These are phyloP conservation scores for Fulvia fulva DNA, from an alignment of 2,329 filamentous ascomycete species.

Conservation along the genomic window DNA sequence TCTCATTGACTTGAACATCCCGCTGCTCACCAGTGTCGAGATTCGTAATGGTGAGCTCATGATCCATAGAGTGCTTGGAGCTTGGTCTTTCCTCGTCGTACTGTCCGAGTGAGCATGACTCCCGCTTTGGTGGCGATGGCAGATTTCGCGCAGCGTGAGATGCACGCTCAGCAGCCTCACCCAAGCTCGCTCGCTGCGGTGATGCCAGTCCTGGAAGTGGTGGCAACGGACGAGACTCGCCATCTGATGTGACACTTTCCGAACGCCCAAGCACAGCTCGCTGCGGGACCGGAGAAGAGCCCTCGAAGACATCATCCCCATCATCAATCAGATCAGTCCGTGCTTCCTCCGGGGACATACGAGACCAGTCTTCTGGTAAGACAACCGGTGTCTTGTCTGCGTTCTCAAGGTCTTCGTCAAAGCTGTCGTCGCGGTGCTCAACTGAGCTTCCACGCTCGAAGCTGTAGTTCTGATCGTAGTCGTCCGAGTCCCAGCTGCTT, in stretches of 20 bases:
- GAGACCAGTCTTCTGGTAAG: conserved; percentile 93
- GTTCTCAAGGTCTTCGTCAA: conserved; percentile 91
- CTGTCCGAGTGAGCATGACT: conserved; percentile 76
- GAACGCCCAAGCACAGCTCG: conserved; percentile 60
- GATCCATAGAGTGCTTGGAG: conserved; percentile 39
- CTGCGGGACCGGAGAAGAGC: conserved; percentile 44
- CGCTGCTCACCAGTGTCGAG: conserved; percentile 27
- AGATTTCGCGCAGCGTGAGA: conserved; percentile 63
- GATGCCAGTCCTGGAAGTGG: conserved; percentile 67
- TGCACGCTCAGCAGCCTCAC: conserved; percentile 68
- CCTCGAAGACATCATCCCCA: conserved; percentile 65
- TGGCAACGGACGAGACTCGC: conserved; percentile 78
- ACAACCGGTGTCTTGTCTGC: conserved; percentile 97
- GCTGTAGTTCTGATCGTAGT: conserved; percentile 67
- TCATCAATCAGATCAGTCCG: conserved; percentile 51
- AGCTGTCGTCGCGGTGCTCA: conserved; percentile 64
- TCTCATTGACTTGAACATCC: conserved; percentile 18
- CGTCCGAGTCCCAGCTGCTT: conserved; percentile 81
- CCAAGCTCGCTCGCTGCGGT: conserved; percentile 56
- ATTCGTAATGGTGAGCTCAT: conserved; percentile 35
- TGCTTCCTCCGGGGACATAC: conserved; percentile 64
- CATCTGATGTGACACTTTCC: conserved; percentile 72
- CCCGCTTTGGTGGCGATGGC: conserved; percentile 67
- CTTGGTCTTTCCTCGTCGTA: conserved; percentile 16
- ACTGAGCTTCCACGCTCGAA: conserved; percentile 57